A percentile compares a stretch with the other conserved stretches of the same genome.
These are phyloP conservation scores for Circinella umbellata DNA, from an alignment of 371 early-diverging fungal genomes.

Conservation along the genomic window DNA sequence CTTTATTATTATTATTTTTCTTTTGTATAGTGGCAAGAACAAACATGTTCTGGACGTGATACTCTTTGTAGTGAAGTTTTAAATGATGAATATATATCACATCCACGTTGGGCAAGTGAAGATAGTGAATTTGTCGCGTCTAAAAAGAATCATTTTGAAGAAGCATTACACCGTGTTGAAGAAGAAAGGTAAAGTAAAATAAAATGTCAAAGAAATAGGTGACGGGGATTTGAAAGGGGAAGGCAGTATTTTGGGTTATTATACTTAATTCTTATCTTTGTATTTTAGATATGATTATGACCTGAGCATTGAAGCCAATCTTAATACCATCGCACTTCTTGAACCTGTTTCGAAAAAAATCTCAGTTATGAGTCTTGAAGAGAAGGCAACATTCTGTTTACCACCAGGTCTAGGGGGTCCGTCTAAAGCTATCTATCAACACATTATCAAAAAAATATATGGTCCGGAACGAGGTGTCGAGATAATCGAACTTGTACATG, in stretches of 20 bases:
- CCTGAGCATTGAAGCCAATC: constrained; percentile 93
- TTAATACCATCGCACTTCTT: constrained; percentile 88
- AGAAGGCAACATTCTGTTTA: constrained; percentile 72
- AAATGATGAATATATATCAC: constrained; percentile 95
- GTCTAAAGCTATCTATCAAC: constrained; percentile 85
- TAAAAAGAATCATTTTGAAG: constrained; percentile 96
- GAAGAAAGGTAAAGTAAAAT: constrained; percentile 79
- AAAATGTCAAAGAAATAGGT: no score
- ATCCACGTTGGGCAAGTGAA: constrained; percentile 96
- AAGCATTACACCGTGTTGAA: constrained; percentile 95
- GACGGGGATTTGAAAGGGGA: no score
- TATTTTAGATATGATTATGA: constrained; percentile 95
- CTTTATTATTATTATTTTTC: no score
- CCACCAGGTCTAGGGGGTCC: constrained; percentile 81
- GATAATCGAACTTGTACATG: constrained; percentile 91
- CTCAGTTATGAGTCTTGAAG: constrained; percentile 82
- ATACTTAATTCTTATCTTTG: not conserved
- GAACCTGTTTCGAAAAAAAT: constrained; percentile 86
- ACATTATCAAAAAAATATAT: constrained; percentile 94
- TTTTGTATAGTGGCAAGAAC: constrained; percentile 33
- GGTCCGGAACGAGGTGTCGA: constrained; percentile 86
- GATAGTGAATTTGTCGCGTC: constrained; percentile 92
- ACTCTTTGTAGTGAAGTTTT: constrained; percentile 92
- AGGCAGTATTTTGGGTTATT: no score
- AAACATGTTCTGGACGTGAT: constrained; percentile 89